Evolutionary conservation across 345 rosid species (phyloP).

Genomic region (Brassica cretica): DNA sequence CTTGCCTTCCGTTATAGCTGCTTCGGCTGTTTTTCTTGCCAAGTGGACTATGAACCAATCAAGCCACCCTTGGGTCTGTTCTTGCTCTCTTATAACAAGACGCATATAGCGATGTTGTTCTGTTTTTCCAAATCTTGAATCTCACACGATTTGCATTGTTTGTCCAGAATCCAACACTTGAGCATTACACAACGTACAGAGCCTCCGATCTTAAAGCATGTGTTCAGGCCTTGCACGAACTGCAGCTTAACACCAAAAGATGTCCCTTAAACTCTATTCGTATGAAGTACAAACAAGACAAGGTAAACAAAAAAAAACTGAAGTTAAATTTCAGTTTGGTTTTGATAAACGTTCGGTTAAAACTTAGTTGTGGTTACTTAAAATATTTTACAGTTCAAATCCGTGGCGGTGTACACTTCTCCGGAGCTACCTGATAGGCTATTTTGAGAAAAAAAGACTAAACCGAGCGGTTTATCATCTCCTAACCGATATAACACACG

Average conservation of each 20-base stretch:
- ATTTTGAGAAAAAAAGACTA: slow-evolving; percentile 35
- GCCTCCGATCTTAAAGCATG: slow-evolving; percentile 58
- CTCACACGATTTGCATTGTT: neutral
- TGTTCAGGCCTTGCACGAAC: slow-evolving; percentile 62
- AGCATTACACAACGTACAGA: slow-evolving; percentile 70
- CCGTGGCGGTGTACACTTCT: slow-evolving; percentile 69
- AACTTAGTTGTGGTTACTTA: neutral
- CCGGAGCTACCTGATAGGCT: slow-evolving; percentile 58
- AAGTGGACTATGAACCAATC: slow-evolving; percentile 89
- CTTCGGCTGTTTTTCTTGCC: slow-evolving; percentile 90
- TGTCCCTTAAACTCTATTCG: slow-evolving; percentile 75
- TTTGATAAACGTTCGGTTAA: neutral
- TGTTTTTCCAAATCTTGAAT: neutral
- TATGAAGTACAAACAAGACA: slow-evolving; percentile 64
- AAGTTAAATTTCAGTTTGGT: neutral
- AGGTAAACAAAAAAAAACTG: slow-evolving; percentile 41
- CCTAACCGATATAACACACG: slow-evolving; percentile 36
- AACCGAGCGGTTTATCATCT: slow-evolving; percentile 32
- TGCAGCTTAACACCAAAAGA: slow-evolving; percentile 61
- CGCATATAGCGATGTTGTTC: slow-evolving; percentile 10
- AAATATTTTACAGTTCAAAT: slow-evolving; percentile 48
- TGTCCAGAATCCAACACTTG: slow-evolving; percentile 73
- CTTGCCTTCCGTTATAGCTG: slow-evolving; percentile 83
- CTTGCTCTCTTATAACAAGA: slow-evolving; percentile 16
- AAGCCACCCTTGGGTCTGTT: slow-evolving; percentile 79